These are phyloP conservation scores for Lentinula raphanica DNA, from an alignment of 768 basidiomycete species.

Conservation along the genomic window DNA sequence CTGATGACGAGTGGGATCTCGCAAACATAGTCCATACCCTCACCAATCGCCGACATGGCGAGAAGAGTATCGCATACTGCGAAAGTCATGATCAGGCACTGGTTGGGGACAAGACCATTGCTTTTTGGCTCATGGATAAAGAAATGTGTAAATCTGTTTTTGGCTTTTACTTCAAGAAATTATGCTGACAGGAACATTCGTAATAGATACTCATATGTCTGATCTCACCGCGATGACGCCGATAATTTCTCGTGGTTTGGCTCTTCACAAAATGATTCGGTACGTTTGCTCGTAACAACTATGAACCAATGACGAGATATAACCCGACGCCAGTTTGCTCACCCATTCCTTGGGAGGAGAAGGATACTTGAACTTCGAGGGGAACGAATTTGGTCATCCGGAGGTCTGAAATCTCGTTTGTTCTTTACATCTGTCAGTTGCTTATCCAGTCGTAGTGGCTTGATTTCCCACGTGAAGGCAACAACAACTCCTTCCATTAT, in stretches of 20 bases:
- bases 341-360: constrained; percentile 94
- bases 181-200: neutral
- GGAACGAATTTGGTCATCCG: constrained; percentile 98
- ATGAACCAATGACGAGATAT: neutral
- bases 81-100: constrained; percentile 98
- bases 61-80: constrained; percentile 89
- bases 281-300: constrained; percentile 27
- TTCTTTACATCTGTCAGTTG: neutral
- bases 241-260: constrained; percentile 80
- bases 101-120: constrained; percentile 97
- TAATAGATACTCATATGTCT: constrained; percentile 16
- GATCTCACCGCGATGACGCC: constrained; percentile 35
- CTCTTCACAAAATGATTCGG: constrained; percentile 98
- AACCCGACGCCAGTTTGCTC: constrained; percentile 51
- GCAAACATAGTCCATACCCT: constrained; percentile 83
- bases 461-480: constrained; percentile 96
- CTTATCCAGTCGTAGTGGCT: constrained; percentile 66
- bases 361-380: constrained; percentile 96
- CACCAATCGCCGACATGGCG: constrained; percentile 81
- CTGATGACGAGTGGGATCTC: constrained; percentile 86
- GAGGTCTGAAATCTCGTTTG: constrained; percentile 51
- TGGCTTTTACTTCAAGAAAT: neutral
- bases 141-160: constrained; percentile 82
- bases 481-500: constrained; percentile 93
- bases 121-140: constrained; percentile 99